phyloP scores from a whole-genome alignment of 2,329 filamentous ascomycete species.

The Periconia sp. region DNA sequence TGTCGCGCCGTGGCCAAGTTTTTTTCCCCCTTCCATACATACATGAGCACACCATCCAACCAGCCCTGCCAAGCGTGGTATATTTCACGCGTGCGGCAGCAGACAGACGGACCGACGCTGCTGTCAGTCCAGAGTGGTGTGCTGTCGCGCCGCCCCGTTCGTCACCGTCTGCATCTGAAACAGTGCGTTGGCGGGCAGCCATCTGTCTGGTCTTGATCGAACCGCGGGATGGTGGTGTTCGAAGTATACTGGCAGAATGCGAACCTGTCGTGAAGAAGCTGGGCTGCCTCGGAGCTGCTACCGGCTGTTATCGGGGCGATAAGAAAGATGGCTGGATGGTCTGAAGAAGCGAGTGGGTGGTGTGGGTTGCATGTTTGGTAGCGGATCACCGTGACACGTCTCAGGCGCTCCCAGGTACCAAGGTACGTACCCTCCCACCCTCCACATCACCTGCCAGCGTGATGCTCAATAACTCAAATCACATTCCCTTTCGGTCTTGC shows the following conservation, averaged over 20 bases:
- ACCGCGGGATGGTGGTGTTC: constrained; percentile 14
- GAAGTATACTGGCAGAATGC: constrained; percentile 15
- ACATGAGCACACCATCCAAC: constrained; percentile 25
- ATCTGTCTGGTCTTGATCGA: neutral
- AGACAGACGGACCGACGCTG: constrained; percentile 4
- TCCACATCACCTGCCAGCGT: too few species aligned
- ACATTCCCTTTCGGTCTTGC: too few species aligned
- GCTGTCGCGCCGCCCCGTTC: neutral
- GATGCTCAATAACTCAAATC: neutral
- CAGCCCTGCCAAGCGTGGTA: constrained; percentile 21
- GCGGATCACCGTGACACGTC: constrained; percentile 5
- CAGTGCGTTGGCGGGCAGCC: constrained; percentile 6
- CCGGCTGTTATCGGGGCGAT: neutral
- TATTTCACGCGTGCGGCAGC: constrained; percentile 8
- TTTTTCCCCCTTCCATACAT: constrained; percentile 19
- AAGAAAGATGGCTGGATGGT: neutral
- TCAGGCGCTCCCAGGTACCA: constrained; percentile 12
- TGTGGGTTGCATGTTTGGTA: constrained; percentile 6
- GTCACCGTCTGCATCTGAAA: constrained; percentile 9
- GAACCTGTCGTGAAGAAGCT: constrained; percentile 4
- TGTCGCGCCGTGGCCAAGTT: constrained; percentile 10
- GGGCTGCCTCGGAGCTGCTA: neutral
- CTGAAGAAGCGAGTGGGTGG: neutral
- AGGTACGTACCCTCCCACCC: constrained; percentile 3
- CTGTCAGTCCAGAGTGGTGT: constrained; percentile 1